A percentile compares a stretch with the other conserved stretches of the same genome.
Conservation (phyloP, 1,284 basidiomycete genomes). For the Naganishia albida region DNA sequence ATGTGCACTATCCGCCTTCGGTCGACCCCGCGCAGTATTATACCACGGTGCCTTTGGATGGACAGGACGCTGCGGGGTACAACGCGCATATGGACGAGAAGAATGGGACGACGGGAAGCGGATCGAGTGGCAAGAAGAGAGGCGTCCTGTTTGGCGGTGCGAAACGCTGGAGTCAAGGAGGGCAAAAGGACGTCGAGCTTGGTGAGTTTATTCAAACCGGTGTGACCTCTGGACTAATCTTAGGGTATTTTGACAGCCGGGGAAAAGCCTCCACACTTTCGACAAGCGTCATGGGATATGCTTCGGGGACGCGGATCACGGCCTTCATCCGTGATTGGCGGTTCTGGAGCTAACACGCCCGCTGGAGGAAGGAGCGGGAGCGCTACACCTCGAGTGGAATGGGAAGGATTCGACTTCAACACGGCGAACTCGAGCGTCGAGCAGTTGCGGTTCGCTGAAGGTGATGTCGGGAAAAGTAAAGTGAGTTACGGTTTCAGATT, state of each 20-base stretch:
- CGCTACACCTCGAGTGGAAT: constrained; percentile 41
- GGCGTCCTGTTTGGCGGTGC: constrained; percentile 29
- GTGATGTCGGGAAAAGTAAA: constrained; percentile 53
- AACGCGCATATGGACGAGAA: constrained; percentile 13
- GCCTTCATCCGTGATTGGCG: constrained; percentile 20
- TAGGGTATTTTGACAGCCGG: not conserved
- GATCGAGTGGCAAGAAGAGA: constrained; percentile 19
- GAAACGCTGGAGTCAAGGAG: constrained; percentile 23
- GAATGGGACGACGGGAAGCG: constrained; percentile 13
- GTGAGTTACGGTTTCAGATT: constrained; percentile 33
- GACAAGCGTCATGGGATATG: constrained; percentile 7
- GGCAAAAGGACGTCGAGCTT: constrained; percentile 26
- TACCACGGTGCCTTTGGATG: constrained; percentile 21
- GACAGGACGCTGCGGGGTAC: not conserved
- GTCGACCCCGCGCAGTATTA: constrained; percentile 18
- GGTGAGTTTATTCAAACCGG: not conserved
- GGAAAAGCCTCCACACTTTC: constrained; percentile 8
- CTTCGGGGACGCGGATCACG: constrained; percentile 21
- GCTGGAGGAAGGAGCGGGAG: constrained; percentile 24
- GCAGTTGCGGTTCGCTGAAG: constrained; percentile 52
- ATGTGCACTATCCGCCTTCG: constrained; percentile 21
- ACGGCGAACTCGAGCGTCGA: constrained; percentile 47
- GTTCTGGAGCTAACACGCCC: not conserved
- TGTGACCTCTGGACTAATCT: not conserved
- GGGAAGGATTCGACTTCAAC: constrained; percentile 50